These are phyloP conservation scores for Parietaria judaica DNA, from an alignment of 306 rosid species.

Conservation along the genomic window DNA sequence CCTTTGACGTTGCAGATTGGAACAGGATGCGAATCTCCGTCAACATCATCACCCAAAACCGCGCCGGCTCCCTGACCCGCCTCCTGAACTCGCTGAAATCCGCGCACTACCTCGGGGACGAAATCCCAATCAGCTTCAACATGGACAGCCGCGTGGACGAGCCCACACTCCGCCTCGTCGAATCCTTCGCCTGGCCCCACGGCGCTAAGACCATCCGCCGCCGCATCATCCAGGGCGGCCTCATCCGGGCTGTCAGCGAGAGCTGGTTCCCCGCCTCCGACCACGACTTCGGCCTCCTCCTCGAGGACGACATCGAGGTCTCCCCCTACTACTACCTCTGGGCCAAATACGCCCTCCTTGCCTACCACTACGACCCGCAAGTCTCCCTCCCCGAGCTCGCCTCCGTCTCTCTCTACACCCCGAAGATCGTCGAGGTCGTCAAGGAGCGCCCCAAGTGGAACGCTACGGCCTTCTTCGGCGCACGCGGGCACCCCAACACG, in stretches of 20 bases:
- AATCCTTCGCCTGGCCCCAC: slow-evolving; percentile 82
- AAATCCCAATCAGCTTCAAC: slow-evolving; percentile 70
- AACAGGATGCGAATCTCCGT: slow-evolving; percentile 65
- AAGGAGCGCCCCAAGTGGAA: slow-evolving; percentile 95
- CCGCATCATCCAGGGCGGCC: slow-evolving; percentile 96
- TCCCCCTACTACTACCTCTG: slow-evolving; percentile 91
- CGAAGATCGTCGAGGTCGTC: slow-evolving; percentile 80
- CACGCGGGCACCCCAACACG: slow-evolving; percentile 59
- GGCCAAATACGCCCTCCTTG: slow-evolving; percentile 87
- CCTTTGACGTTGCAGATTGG: slow-evolving; percentile 51
- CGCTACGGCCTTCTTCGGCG: slow-evolving; percentile 66
- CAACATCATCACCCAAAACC: slow-evolving; percentile 82
- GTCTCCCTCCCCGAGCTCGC: slow-evolving; percentile 76
- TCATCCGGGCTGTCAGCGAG: slow-evolving; percentile 88
- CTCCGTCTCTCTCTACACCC: slow-evolving; percentile 91
- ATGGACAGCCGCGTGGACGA: slow-evolving; percentile 91
- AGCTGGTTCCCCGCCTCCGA: slow-evolving; percentile 95
- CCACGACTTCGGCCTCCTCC: slow-evolving; percentile 75
- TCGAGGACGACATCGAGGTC: slow-evolving; percentile 91
- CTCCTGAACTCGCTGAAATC: slow-evolving; percentile 70
- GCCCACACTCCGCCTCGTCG: slow-evolving; percentile 53
- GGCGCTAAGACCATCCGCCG: slow-evolving; percentile 81
- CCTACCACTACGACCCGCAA: slow-evolving; percentile 87
- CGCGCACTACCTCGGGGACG: slow-evolving; percentile 91
- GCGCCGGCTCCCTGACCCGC: slow-evolving; percentile 60